phyloP scores from a whole-genome alignment of 768 basidiomycete genomes.

The Dioszegia hungarica region DNA sequence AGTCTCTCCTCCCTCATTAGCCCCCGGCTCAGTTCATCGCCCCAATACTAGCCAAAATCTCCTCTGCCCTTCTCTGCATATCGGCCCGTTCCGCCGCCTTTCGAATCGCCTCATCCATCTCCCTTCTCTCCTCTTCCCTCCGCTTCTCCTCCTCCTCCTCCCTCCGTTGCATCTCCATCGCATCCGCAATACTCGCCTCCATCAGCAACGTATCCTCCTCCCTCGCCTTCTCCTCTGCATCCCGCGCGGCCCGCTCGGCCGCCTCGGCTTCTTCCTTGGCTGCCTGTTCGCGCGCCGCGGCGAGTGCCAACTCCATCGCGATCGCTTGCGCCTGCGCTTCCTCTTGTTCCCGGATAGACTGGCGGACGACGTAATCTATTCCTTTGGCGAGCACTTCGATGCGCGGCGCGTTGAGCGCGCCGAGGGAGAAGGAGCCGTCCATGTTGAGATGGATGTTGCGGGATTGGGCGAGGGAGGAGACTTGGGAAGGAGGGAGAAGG shows the following conservation, averaged over 20 bases:
- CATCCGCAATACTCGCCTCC: slow-evolving; percentile 26
- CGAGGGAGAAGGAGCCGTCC: slow-evolving; percentile 45
- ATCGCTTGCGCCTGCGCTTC: slow-evolving; percentile 33
- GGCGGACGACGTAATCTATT: slow-evolving; percentile 39
- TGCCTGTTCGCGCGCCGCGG: slow-evolving; percentile 30
- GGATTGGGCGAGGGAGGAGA: slow-evolving; percentile 27
- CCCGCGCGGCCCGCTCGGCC: slow-evolving; percentile 17
- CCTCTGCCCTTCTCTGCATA: slow-evolving; percentile 33
- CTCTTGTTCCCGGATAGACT: slow-evolving; percentile 30
- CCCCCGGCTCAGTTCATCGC: neutral
- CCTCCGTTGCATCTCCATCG: slow-evolving; percentile 33
- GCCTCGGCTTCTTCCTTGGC: slow-evolving; percentile 36
- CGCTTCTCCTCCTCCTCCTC: slow-evolving; percentile 33
- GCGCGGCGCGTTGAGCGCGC: slow-evolving; percentile 41
- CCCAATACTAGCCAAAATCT: slow-evolving; percentile 32
- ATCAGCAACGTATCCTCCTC: slow-evolving; percentile 28
- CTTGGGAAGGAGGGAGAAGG: slow-evolving; percentile 28
- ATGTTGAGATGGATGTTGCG: slow-evolving; percentile 45
- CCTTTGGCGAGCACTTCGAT: slow-evolving; percentile 38
- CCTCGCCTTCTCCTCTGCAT: slow-evolving; percentile 35
- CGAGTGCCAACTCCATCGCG: slow-evolving; percentile 34
- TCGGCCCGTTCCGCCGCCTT: slow-evolving; percentile 33
- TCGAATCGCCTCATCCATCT: slow-evolving; percentile 24
- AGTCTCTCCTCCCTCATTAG: neutral
- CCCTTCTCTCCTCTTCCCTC: slow-evolving; percentile 23